Conservation (phyloP, 169 alveolate genomes). For the Babesia caballi region DNA sequence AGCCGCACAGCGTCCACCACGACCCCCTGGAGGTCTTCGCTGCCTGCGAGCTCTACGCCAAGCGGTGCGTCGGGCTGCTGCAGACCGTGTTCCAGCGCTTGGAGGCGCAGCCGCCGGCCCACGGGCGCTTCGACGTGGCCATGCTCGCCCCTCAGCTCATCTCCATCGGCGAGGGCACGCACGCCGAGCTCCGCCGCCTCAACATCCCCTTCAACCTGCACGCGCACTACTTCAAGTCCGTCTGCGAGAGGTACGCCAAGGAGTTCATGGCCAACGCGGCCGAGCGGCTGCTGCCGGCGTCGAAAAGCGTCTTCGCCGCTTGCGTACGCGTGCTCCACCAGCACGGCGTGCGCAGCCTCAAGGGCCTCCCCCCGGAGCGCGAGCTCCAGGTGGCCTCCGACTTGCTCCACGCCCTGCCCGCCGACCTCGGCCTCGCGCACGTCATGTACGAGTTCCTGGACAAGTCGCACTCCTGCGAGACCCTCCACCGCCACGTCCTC, state of each 20-base stretch:
- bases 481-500: conserved; percentile 38
- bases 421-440: conserved; percentile 18
- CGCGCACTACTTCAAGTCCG: conserved; percentile 36
- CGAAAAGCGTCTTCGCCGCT: conserved; percentile 12
- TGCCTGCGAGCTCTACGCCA: conserved; percentile 49
- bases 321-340: conserved; percentile 22
- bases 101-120: not conserved
- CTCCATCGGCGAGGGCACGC: conserved; percentile 48
- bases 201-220: conserved; percentile 55
- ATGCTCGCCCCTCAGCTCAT: conserved; percentile 60
- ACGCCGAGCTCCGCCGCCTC: conserved; percentile 17
- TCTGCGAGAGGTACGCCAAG: conserved; percentile 62
- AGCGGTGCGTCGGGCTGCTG: conserved; percentile 42
- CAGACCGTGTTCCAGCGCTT: conserved; percentile 8
- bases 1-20: not conserved
- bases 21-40: conserved; percentile 42
- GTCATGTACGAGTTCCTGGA: conserved; percentile 34
- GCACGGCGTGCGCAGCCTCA: not conserved
- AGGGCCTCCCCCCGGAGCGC: not conserved
- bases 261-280: conserved; percentile 45
- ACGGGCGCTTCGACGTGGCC: conserved; percentile 25
- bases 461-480: conserved; percentile 39
- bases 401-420: conserved; percentile 28
- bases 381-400: conserved; percentile 20
- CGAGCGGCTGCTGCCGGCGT: conserved; percentile 40